Base-by-base conservation (phyloP, 768 basidiomycete genomes). In the Serendipita sp. region DNA sequence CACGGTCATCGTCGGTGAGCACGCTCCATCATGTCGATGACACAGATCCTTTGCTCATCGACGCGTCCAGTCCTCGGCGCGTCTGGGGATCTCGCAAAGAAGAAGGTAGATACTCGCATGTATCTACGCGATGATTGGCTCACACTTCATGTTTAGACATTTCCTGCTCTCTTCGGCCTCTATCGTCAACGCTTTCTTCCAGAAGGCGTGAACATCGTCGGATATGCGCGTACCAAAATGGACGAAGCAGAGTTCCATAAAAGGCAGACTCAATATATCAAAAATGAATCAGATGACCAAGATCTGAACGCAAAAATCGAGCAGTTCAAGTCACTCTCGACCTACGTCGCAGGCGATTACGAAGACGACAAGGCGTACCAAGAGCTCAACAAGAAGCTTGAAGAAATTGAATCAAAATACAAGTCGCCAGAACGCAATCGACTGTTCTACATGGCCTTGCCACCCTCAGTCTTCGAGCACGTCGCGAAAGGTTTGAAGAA, bases 171-270 rank as follows among this genome's bases (percentile, higher is more conserved):
- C 62, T 97, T 96, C 72, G 86, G 84, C 62, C 84, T 99, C 68
- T 96, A 82, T 78, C 79, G 79, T 66, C 82, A 83, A 65, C 82
- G 80, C 48, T 85, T 84, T 75, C 82, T 99, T 33, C 94, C 95
- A 28, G 78, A 79, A 61, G 87, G 82, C 72, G 79, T 86, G 67
- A 86, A 86, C 75, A 93, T 99, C 73, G 85, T 99, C 63, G 95
- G 95, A 24, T 99, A 98, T 72, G 95, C 95, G 26, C 83, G 95
- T 66, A 93, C 95, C 26, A 95, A 93, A 77, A 95, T 95, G 92
- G 83, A 86, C 72, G 71, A 76, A 26, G 78, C 78, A 41, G 94
- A 95, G 66, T 97, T 88, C 73, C 81, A 88, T 74, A 86, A 86
- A 72, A 88, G 94, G 60, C 79, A 79, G 50, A 86, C 86, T 0